Evolutionary conservation across 225 moss, liverwort and hornwort species (phyloP).

Genomic region (Climacium dendroides): DNA sequence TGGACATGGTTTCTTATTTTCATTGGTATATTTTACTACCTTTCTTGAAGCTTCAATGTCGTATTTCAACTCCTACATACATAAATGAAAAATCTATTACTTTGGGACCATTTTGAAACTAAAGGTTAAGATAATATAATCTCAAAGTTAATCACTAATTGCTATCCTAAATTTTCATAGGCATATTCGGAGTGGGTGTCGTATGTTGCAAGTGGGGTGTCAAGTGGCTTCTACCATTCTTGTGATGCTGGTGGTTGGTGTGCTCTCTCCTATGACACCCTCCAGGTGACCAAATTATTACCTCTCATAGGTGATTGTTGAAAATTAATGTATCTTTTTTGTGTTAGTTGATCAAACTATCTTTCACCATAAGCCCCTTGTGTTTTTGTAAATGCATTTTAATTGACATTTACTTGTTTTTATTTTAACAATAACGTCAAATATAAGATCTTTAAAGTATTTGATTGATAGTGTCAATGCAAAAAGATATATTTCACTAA

Average conservation of each 20-base stretch:
- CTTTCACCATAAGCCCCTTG: too few relatives aligned
- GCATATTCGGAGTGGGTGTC: constrained; percentile 84
- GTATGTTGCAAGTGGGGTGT: constrained; percentile 55
- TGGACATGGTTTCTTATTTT: not conserved
- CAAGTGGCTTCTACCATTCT: constrained; percentile 82
- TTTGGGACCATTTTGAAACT: not conserved
- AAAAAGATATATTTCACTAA: not conserved
- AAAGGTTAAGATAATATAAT: too few relatives aligned
- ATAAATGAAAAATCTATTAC: not conserved
- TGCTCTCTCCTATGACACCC: constrained; percentile 63
- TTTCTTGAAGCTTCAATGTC: not conserved
- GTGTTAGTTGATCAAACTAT: rapidly evolving
- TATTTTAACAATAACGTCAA: not conserved
- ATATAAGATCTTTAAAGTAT: not conserved
- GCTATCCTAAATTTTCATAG: not conserved
- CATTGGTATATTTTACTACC: not conserved
- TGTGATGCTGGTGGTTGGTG: constrained; percentile 99
- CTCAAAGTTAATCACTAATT: not conserved
- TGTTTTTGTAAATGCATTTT: not conserved
- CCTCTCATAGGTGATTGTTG: not conserved
- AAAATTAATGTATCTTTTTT: not conserved
- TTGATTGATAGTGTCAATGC: not conserved
- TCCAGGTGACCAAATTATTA: constrained; percentile 49
- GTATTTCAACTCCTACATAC: not conserved
- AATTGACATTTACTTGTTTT: not conserved